Percentiles rank a stretch among this genome's conserved stretches.
Evolutionary conservation across 352 stramenopile species (phyloP).

Genomic region (Elongisporangium prolatum): DNA sequence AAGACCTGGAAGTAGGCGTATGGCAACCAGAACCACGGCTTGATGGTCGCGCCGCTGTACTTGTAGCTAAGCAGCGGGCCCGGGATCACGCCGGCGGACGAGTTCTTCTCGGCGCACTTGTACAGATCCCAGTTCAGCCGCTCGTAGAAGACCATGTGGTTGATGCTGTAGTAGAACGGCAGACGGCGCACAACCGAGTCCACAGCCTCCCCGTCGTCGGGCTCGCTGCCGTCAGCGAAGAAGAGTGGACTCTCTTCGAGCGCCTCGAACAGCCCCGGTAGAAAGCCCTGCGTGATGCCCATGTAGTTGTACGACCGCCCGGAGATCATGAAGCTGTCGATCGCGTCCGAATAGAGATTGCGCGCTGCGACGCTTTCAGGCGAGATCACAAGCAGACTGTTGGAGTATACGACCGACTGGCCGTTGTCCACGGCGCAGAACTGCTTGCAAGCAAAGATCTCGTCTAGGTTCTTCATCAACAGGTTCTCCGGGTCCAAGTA

Average conservation of each 20-base stretch:
- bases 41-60: slow-evolving; percentile 68
- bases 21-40: slow-evolving; percentile 80
- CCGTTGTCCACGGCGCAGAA: slow-evolving; percentile 83
- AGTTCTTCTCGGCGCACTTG: slow-evolving; percentile 77
- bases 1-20: slow-evolving; percentile 83
- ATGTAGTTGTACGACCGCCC: slow-evolving; percentile 79
- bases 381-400: slow-evolving; percentile 76
- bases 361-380: slow-evolving; percentile 60
- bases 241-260: slow-evolving; percentile 80
- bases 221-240: slow-evolving; percentile 41
- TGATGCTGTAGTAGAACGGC: slow-evolving; percentile 85
- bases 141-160: slow-evolving; percentile 88
- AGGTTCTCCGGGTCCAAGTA: slow-evolving; percentile 81
- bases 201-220: slow-evolving; percentile 23
- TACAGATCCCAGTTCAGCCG: slow-evolving; percentile 86
- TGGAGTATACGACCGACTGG: slow-evolving; percentile 78
- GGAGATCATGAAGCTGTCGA: slow-evolving; percentile 83
- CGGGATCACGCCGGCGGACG: slow-evolving; percentile 46
- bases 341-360: slow-evolving; percentile 77
- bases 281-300: slow-evolving; percentile 74
- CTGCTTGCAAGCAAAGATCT: slow-evolving; percentile 75
- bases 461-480: slow-evolving; percentile 72
- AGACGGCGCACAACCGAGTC: slow-evolving; percentile 61
- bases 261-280: slow-evolving; percentile 74
- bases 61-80: slow-evolving; percentile 74